phyloP scores from a whole-genome alignment of 2,329 filamentous ascomycete genomes.

The Zalaria obscura region DNA sequence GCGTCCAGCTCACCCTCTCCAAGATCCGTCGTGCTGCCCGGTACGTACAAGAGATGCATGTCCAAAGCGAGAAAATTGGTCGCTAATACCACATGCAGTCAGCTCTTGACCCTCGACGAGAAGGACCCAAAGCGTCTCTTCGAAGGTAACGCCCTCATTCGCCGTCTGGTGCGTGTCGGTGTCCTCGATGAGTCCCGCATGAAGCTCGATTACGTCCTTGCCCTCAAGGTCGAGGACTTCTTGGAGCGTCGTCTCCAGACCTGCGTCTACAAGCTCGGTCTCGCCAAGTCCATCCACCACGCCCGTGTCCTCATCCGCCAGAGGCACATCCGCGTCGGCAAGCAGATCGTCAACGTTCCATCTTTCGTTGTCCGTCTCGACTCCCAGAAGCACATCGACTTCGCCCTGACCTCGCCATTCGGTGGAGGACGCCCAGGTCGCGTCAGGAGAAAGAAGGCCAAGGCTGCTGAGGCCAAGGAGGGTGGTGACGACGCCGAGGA shows the following conservation, averaged over 20 bases:
- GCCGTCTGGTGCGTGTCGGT: constrained; percentile 98
- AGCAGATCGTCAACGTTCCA: constrained; percentile 99
- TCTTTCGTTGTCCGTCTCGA: constrained; percentile 99
- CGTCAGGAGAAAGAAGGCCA: constrained; percentile 99
- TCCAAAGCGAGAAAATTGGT: no score
- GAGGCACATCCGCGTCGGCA: constrained; percentile 98
- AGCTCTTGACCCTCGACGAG: constrained; percentile 98
- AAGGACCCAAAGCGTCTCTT: constrained; percentile 99
- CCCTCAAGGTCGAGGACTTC: constrained; percentile 99
- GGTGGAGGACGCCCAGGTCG: constrained; percentile 93
- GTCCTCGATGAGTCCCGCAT: constrained; percentile 99
- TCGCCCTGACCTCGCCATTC: constrained; percentile 92
- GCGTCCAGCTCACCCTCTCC: constrained; percentile 97
- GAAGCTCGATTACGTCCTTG: constrained; percentile 99
- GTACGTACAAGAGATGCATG: constrained; percentile 39
- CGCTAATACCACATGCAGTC: constrained; percentile 42
- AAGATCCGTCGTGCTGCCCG: constrained; percentile 99
- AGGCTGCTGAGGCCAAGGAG: constrained; percentile 76
- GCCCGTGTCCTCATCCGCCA: constrained; percentile 99
- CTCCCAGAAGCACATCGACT: constrained; percentile 99
- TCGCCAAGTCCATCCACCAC: constrained; percentile 99
- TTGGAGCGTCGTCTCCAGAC: constrained; percentile 99
- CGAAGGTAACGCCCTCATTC: constrained; percentile 99
- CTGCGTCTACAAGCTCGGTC: constrained; percentile 99
- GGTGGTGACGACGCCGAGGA: constrained; percentile 75